Conservation (phyloP, 2,329 filamentous ascomycete species). For the Reticulascus tulasneorum region DNA sequence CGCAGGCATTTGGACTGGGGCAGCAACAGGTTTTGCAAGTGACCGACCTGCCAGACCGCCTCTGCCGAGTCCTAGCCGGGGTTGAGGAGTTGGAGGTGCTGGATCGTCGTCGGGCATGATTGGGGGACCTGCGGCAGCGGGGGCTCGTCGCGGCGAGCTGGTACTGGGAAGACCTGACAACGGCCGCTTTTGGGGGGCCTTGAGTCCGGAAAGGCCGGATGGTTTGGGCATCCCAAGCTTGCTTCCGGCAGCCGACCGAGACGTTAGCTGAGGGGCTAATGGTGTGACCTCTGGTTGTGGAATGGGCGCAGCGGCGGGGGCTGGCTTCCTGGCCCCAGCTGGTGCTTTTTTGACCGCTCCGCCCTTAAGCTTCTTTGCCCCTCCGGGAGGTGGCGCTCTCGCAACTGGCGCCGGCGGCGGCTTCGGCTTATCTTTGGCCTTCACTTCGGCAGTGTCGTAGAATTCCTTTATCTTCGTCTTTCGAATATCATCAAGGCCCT, state of each 20-base stretch:
- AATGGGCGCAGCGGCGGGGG: conserved; percentile 26
- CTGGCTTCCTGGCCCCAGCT: conserved; percentile 39
- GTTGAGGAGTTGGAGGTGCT: conserved; percentile 50
- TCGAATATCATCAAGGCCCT: conserved; percentile 90
- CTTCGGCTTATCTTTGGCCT: conserved; percentile 70
- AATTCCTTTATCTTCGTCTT: conserved; percentile 96
- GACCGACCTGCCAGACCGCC: conserved; percentile 84
- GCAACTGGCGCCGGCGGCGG: conserved; percentile 62
- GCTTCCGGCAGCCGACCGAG: conserved; percentile 41
- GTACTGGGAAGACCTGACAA: conserved; percentile 25
- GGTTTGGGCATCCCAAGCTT: conserved; percentile 56
- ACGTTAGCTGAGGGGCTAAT: conserved; percentile 54
- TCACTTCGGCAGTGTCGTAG: conserved; percentile 58
- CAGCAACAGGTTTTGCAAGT: conserved; percentile 66
- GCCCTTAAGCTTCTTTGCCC: conserved; percentile 41
- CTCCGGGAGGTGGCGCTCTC: conserved; percentile 41
- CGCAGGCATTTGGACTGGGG: conserved; percentile 43
- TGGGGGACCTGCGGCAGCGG: conserved; percentile 42
- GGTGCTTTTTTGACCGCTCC: conserved; percentile 43
- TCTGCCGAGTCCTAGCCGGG: conserved; percentile 64
- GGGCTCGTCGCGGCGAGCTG: conserved; percentile 48
- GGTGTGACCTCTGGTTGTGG: conserved; percentile 41
- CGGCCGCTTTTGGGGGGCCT: conserved; percentile 56
- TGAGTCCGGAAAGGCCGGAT: conserved; percentile 51
- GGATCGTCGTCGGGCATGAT: conserved; percentile 57